Percentiles rank a stretch among this genome's conserved stretches.
phyloP scores from a whole-genome alignment of 148 eudicot species.

The Rhododendron vialii region DNA sequence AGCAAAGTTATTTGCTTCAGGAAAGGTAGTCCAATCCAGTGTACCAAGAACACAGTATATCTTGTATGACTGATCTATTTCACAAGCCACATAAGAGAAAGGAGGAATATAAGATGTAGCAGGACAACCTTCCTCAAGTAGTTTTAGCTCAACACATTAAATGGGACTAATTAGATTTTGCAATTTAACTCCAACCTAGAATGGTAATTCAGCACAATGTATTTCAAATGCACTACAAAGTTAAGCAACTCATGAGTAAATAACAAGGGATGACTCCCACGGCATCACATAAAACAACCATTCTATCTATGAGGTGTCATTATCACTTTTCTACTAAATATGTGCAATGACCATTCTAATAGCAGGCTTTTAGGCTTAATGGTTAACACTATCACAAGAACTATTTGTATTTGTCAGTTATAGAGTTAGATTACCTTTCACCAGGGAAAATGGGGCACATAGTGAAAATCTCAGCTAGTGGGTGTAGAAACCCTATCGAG shows the following conservation, averaged over 20 bases:
- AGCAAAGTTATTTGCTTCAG: slow-evolving; percentile 51
- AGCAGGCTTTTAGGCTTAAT: background rate
- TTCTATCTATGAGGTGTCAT: background rate
- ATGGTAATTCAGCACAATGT: background rate
- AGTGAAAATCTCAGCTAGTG: slow-evolving; percentile 84
- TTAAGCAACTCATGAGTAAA: background rate
- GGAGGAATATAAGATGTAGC: background rate
- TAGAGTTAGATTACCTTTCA: slow-evolving; percentile 51
- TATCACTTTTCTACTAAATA: background rate
- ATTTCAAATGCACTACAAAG: background rate
- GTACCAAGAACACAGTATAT: slow-evolving; percentile 89
- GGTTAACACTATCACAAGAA: background rate
- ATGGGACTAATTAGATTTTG: background rate
- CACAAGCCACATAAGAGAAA: slow-evolving; percentile 52
- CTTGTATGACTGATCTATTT: slow-evolving; percentile 81
- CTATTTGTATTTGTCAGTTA: background rate
- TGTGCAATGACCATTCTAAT: background rate
- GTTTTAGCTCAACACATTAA: background rate
- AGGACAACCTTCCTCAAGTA: background rate
- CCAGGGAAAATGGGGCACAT: slow-evolving; percentile 84
- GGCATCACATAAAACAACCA: background rate
- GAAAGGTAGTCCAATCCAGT: slow-evolving; percentile 63
- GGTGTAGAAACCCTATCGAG: too few species aligned
- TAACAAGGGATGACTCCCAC: background rate
- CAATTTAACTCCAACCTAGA: background rate